A percentile compares a stretch with the other conserved stretches of the same genome.
phyloP scores from a whole-genome alignment of 2,329 filamentous ascomycete genomes.

The Botrytis tulipae region DNA sequence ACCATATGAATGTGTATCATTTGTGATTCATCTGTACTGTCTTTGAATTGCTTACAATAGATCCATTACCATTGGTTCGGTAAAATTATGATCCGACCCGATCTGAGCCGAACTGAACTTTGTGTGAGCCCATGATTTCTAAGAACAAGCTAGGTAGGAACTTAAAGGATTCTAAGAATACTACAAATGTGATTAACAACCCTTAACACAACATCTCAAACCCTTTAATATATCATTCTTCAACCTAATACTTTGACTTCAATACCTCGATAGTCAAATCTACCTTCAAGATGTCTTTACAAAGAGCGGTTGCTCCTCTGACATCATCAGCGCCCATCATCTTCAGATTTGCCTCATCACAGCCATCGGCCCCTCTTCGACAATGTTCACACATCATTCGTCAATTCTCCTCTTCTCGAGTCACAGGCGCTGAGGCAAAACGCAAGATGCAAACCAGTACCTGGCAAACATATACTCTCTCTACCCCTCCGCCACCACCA shows the following conservation, averaged over 20 bases:
- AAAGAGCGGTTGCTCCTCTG: constrained; percentile 35
- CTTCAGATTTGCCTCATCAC: constrained; percentile 36
- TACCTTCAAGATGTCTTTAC: constrained; percentile 33
- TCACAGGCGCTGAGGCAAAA: constrained; percentile 49
- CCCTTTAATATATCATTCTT: background rate
- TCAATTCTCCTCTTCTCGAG: constrained; percentile 48
- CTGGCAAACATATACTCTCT: constrained; percentile 58
- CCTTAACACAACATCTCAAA: background rate
- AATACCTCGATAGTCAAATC: background rate
- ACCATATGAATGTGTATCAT: background rate
- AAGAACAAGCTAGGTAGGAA: constrained; percentile 2
- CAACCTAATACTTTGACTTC: background rate
- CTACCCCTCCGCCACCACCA: constrained; percentile 44
- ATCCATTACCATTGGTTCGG: constrained; percentile 9
- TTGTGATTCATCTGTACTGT: background rate
- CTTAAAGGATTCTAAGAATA: background rate
- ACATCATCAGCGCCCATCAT: constrained; percentile 35
- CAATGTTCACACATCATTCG: constrained; percentile 43
- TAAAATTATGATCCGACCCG: constrained; percentile 14
- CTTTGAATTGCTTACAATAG: constrained; percentile 18
- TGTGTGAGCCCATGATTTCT: constrained; percentile 20
- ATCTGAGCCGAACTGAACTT: background rate
- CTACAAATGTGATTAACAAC: constrained; percentile 6
- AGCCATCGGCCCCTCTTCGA: constrained; percentile 38
- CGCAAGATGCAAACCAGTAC: constrained; percentile 64